These are phyloP conservation scores for Pythium plurisporium DNA, from an alignment of 352 stramenopile species.

Conservation along the genomic window DNA sequence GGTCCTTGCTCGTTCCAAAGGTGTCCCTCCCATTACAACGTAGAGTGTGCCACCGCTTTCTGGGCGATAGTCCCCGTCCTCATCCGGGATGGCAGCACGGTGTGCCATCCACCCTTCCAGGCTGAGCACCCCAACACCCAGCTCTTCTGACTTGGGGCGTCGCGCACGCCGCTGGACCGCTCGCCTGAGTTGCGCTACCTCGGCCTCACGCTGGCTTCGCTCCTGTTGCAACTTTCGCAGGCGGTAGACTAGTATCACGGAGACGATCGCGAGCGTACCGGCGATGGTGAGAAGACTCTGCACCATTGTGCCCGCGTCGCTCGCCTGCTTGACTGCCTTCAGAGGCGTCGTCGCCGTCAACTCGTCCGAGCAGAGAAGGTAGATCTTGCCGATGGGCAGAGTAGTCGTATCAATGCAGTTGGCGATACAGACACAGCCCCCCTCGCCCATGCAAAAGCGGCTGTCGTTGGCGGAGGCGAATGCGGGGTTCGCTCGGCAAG, in stretches of 20 bases:
- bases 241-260: no score
- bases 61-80: no score
- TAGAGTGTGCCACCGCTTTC: no score
- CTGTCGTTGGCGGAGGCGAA: not conserved
- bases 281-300: not conserved
- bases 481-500: not conserved
- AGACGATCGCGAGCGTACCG: not conserved
- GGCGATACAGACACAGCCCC: conserved; percentile 6
- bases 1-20: no score
- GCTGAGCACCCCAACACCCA: not conserved
- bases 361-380: not conserved
- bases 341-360: no score
- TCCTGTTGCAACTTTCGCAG: not conserved
- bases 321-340: no score
- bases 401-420: conserved; percentile 1
- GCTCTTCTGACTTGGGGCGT: not conserved
- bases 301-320: no score
- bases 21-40: no score
- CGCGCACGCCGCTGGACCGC: not conserved
- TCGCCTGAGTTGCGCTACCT: not conserved
- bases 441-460: conserved; percentile 10
- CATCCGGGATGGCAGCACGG: not conserved
- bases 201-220: not conserved
- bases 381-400: not conserved
- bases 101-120: not conserved